Base-by-base conservation (phyloP, 2,329 filamentous ascomycete genomes). In the Cladosporium oxysporum region DNA sequence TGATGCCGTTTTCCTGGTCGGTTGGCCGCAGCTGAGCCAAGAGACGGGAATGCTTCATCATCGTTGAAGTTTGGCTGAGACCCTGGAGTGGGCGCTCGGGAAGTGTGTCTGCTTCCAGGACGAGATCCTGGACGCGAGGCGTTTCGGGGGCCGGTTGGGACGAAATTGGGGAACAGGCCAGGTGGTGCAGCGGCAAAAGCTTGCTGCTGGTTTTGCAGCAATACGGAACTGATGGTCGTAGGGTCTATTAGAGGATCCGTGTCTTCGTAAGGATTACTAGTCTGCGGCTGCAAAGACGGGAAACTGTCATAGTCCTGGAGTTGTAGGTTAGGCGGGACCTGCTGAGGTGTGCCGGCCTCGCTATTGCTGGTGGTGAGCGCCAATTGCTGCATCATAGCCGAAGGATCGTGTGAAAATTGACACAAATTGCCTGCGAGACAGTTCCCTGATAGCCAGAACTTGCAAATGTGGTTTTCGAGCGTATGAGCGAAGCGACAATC, bases 401-500 rank as follows among this genome's bases (percentile, higher is more conserved):
- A 88, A 2, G 95, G 95, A 72, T 99, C 95, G 78, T 99, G 95
- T 16, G 94, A 98, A 81, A 99, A 99, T 67, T 97, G 92, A 78
- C 95, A 99, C 3, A 92, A 93, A 66, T 93, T 90, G 41, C 95
- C 94, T 23, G 95, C 95, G 37, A 99, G 85, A 76, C 95, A 99
- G 74, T 94, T 97, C 1, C 95, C 95, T 81, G 92, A 92, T 62
- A 99, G 85, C 92, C 93, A 99, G 77, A 98, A 98, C 92, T 98
- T 98, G 93, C 95, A 99, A 68, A 99, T 86, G 74, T 97, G 95
- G 75, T 91, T 96, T 76, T 92, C 96, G 53, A 97, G 85, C 77
- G 99, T 94, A 78, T 99, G 95, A 71, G 93, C 97, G 79, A 98
- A 99, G 66, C 94, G 90, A 78, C 95, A 99, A 79, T 99, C 95